Evolutionary conservation across 495 filamentous ascomycete species (phyloP), one percentile per base, ranked within the genome.

Genomic region (Penicillium lagena): DNA sequence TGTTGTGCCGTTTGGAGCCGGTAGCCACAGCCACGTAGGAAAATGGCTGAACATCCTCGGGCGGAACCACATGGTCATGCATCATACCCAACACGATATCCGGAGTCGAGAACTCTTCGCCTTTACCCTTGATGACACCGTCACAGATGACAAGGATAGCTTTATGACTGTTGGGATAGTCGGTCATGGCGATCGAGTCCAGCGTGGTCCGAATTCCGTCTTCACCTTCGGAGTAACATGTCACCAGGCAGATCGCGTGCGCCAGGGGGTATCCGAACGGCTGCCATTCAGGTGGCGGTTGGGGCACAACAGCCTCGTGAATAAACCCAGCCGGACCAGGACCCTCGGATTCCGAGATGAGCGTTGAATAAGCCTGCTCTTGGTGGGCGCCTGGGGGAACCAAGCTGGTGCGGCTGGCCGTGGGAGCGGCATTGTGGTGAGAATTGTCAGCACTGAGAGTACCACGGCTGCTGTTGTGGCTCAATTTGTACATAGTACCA

Each of bases 121-220:
- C 94, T 51, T 93, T 81, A 45, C 94, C 94, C 66, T 97, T 96
- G 76, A 99, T 95, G 56, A 97, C 79, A 60, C 94, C 94, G 60
- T 99, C 94, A 69, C 94, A 97, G 50, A 99, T 86, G 47, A 96
- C 88, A 34, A 99, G 71, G 54, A 99, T 89, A 12, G 87, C 79
- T 63, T 97, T 99, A 73, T 99, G 94, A 63, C 90, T 96, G 74
- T 97, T 97, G 7, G 94, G 94, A 52, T 97, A 99, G 59, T 99
- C 94, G 8, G 94, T 99, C 72, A 87, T 91, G 27, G 90, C 93
- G 63, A 99, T 83, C 1, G 94, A 97, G 65, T 99, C 90, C 13
- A 99, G 66, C 5, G 94, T 99, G 9, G 91, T 94, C 14, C 94
- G 82, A 39, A 99, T 76, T 53, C 90, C 94, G 17, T 93, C 80